Conservation (phyloP, 1,284 basidiomycete genomes). For the Tremellales sp. region DNA sequence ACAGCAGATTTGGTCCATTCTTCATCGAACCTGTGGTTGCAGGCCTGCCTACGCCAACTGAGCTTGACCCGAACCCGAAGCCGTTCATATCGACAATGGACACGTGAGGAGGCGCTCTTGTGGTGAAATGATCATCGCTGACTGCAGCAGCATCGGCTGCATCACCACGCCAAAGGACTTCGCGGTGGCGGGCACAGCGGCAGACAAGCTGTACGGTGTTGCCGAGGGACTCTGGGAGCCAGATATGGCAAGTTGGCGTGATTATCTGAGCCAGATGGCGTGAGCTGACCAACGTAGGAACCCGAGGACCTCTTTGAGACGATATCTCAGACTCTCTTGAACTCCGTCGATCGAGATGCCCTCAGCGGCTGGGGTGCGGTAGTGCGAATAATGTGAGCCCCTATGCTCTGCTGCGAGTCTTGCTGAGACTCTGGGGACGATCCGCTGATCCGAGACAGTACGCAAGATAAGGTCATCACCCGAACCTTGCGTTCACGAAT, state of each 20-base stretch:
- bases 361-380: slow-evolving; percentile 95
- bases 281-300: slow-evolving; percentile 50
- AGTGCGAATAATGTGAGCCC: slow-evolving; percentile 88
- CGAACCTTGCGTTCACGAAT: slow-evolving; percentile 83
- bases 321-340: slow-evolving; percentile 91
- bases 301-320: slow-evolving; percentile 98
- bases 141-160: slow-evolving; percentile 69
- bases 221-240: slow-evolving; percentile 99
- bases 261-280: background rate
- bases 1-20: slow-evolving; percentile 77
- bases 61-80: slow-evolving; percentile 66
- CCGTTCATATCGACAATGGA: slow-evolving; percentile 97
- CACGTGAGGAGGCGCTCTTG: slow-evolving; percentile 54
- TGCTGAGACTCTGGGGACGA: too few species aligned
- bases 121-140: background rate
- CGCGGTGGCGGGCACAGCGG: slow-evolving; percentile 91
- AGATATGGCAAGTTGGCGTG: slow-evolving; percentile 65
- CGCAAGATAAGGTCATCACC: slow-evolving; percentile 78
- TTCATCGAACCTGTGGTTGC: slow-evolving; percentile 97
- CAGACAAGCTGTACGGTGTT: slow-evolving; percentile 90
- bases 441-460: too few species aligned
- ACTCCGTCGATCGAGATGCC: slow-evolving; percentile 93
- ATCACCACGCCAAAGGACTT: slow-evolving; percentile 66
- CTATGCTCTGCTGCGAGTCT: background rate
- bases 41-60: slow-evolving; percentile 62